Evolutionary conservation across 768 basidiomycete species (phyloP).

Genomic region (Tylopilus felleus): DNA sequence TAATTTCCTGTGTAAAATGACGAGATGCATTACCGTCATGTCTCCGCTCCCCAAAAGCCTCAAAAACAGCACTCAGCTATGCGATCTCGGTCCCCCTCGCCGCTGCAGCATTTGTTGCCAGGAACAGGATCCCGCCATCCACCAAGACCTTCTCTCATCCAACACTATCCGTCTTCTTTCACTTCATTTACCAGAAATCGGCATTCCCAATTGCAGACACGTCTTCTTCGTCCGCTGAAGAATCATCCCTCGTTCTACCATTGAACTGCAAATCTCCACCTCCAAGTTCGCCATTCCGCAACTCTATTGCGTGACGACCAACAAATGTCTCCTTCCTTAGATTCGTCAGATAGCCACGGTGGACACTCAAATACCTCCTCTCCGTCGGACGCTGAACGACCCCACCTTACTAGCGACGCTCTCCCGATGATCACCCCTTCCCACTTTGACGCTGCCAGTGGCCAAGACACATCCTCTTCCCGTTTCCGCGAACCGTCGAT

Average conservation of each 20-base stretch:
- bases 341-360: neutral
- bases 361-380: conserved; percentile 29
- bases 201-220: conserved; percentile 15
- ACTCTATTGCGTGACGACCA: conserved; percentile 32
- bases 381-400: neutral
- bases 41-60: conserved; percentile 10
- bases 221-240: conserved; percentile 20
- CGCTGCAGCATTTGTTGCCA: conserved; percentile 1
- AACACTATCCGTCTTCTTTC: conserved; percentile 1
- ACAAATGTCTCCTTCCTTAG: conserved; percentile 32
- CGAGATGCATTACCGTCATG: conserved; percentile 26
- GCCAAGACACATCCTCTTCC: conserved; percentile 4
- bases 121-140: conserved; percentile 2
- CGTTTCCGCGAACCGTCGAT: conserved; percentile 8
- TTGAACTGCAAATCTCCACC: conserved; percentile 30
- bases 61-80: conserved; percentile 20
- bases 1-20: conserved; percentile 23
- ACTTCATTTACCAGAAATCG: conserved; percentile 13
- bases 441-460: neutral
- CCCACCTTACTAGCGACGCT: conserved; percentile 4
- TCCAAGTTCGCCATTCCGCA: conserved; percentile 17
- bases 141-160: conserved; percentile 15
- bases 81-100: neutral
- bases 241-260: conserved; percentile 19
- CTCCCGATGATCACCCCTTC: conserved; percentile 21